These are phyloP conservation scores for Mitragyna speciosa DNA, from an alignment of 257 asterid genomes.

Conservation along the genomic window DNA sequence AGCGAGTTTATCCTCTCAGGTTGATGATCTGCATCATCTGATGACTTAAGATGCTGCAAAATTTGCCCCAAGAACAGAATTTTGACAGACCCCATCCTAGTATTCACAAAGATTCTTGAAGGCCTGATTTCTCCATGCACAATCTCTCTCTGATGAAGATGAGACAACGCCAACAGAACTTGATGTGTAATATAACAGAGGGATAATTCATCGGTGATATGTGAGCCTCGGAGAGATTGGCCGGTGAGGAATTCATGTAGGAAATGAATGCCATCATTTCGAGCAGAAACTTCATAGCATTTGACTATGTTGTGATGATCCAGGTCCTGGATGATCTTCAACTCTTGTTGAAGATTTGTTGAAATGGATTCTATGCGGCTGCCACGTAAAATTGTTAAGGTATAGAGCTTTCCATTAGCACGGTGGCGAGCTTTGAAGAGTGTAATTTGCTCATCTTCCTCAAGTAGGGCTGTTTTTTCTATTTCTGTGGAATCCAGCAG, in stretches of 20 bases:
- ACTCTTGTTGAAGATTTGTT: slow-evolving; percentile 15
- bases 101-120: slow-evolving; percentile 29
- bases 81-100: slow-evolving; percentile 18
- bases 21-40: slow-evolving; percentile 11
- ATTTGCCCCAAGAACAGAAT: slow-evolving; percentile 33
- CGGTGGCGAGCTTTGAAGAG: slow-evolving; percentile 30
- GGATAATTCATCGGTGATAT: slow-evolving; percentile 23
- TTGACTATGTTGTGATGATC: slow-evolving; percentile 30
- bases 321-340: slow-evolving; percentile 30
- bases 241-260: slow-evolving; percentile 23
- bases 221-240: slow-evolving; percentile 26
- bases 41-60: background rate
- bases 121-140: slow-evolving; percentile 36
- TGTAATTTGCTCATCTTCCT: slow-evolving; percentile 3
- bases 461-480: background rate
- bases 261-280: slow-evolving; percentile 26
- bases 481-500: background rate
- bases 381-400: slow-evolving; percentile 29
- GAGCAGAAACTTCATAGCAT: slow-evolving; percentile 28
- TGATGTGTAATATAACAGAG: slow-evolving; percentile 26
- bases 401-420: slow-evolving; percentile 25
- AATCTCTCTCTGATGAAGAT: slow-evolving; percentile 28
- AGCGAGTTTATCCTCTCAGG: slow-evolving; percentile 25
- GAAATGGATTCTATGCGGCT: slow-evolving; percentile 24
- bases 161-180: slow-evolving; percentile 25